phyloP scores from a whole-genome alignment of 495 filamentous ascomycete species.

The Aspergillus cristatus region DNA sequence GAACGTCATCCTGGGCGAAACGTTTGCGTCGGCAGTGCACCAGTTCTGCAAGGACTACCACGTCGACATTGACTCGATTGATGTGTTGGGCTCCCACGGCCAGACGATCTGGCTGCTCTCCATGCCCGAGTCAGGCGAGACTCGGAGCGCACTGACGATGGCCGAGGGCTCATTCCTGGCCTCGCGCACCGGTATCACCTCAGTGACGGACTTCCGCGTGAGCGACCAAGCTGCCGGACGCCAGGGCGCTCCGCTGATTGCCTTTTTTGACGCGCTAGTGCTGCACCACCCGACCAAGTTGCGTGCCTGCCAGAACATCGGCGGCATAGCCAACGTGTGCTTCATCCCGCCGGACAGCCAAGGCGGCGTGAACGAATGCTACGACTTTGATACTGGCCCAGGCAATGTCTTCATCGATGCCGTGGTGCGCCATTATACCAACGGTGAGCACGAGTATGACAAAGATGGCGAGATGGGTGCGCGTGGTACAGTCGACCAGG shows the following conservation, averaged over 20 bases:
- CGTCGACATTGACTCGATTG: conserved; percentile 38
- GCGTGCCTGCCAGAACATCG: conserved; percentile 51
- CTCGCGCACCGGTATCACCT: conserved; percentile 34
- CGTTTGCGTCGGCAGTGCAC: conserved; percentile 39
- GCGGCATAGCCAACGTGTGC: conserved; percentile 51
- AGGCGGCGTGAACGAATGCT: conserved; percentile 36
- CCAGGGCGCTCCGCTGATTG: conserved; percentile 37
- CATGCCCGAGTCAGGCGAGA: conserved; percentile 42
- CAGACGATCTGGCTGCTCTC: conserved; percentile 51
- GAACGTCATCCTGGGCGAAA: conserved; percentile 43
- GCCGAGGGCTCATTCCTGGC: conserved; percentile 36
- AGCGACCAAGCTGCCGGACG: conserved; percentile 37
- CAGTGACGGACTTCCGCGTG: conserved; percentile 37
- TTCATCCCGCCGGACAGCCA: conserved; percentile 47
- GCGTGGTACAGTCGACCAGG: conserved; percentile 42
- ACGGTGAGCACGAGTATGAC: conserved; percentile 25
- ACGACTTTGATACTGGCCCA: conserved; percentile 44
- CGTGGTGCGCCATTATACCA: conserved; percentile 26
- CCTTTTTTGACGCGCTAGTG: conserved; percentile 41
- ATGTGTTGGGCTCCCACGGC: conserved; percentile 48
- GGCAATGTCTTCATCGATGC: conserved; percentile 36
- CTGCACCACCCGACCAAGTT: conserved; percentile 48
- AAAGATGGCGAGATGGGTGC: conserved; percentile 43
- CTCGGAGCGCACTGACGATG: conserved; percentile 39
- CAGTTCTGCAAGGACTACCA: conserved; percentile 36